phyloP scores from a whole-genome alignment of 345 rosid species.

The Rhizophora mangle region DNA sequence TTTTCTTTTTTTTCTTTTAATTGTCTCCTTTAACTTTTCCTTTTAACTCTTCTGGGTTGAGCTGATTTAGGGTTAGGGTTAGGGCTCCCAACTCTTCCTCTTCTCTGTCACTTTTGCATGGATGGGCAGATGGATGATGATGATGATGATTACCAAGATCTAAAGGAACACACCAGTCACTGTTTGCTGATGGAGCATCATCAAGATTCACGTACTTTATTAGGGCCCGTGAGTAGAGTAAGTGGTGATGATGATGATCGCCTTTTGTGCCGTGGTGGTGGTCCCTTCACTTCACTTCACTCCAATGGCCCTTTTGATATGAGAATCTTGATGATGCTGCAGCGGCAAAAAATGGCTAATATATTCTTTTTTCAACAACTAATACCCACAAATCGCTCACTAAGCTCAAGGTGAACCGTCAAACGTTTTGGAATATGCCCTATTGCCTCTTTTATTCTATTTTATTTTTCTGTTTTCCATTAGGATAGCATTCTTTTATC shows the following conservation, averaged over 20 bases:
- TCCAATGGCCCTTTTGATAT: conserved; percentile 24
- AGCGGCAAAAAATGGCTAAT: conserved; percentile 72
- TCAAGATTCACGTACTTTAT: conserved; percentile 76
- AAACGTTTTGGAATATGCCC: too few relatives aligned
- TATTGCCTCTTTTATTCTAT: too few relatives aligned
- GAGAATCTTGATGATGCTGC: conserved; percentile 99
- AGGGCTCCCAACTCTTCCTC: conserved; percentile 25
- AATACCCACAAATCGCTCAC: not conserved
- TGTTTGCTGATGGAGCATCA: conserved; percentile 81
- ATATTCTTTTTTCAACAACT: not conserved
- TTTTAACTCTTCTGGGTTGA: not conserved
- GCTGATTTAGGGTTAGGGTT: conserved; percentile 40
- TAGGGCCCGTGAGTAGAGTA: conserved; percentile 21
- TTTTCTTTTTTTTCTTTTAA: not conserved
- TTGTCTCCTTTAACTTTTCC: too few relatives aligned
- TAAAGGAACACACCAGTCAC: conserved; percentile 39
- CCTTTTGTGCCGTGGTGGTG: conserved; percentile 7
- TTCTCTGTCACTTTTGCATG: conserved; percentile 13
- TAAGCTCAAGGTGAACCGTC: too few relatives aligned
- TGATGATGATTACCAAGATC: conserved; percentile 16
- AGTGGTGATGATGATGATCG: conserved; percentile 14
- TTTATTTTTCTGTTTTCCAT: not conserved
- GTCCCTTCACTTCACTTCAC: conserved; percentile 9
- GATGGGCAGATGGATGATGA: not conserved
- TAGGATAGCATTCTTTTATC: not conserved